phyloP scores from a whole-genome alignment of 331 rosid genomes.

The Cydonia oblonga region DNA sequence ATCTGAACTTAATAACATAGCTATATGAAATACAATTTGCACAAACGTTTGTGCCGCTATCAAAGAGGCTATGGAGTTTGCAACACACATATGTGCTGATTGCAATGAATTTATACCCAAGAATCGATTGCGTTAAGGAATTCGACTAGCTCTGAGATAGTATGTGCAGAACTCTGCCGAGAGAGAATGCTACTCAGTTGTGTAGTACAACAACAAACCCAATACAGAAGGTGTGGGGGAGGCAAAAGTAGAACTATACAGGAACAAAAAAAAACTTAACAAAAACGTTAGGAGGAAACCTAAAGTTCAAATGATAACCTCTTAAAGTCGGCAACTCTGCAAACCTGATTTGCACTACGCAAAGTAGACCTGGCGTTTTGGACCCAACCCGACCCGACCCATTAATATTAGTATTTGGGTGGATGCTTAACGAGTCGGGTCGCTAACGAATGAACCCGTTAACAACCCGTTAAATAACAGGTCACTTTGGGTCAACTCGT shows the following conservation, averaged over 20 bases:
- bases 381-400: too few relatives aligned
- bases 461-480: too few relatives aligned
- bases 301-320: conserved; percentile 27
- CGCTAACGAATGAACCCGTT: too few relatives aligned
- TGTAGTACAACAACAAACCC: neutral
- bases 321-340: conserved; percentile 54
- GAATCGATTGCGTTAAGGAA: conserved; percentile 48
- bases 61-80: neutral
- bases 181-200: conserved; percentile 42
- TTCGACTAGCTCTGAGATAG: conserved; percentile 54
- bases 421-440: too few relatives aligned
- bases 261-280: neutral
- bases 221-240: neutral
- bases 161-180: conserved; percentile 38
- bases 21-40: neutral
- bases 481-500: too few relatives aligned
- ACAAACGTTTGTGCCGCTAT: conserved; percentile 9
- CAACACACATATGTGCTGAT: neutral
- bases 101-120: conserved; percentile 43
- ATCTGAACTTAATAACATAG: too few relatives aligned
- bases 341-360: conserved; percentile 54
- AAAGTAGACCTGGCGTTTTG: too few relatives aligned
- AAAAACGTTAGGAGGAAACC: neutral
- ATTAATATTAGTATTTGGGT: too few relatives aligned
- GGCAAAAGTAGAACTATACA: neutral